A percentile compares a stretch with the other conserved stretches of the same genome.
phyloP scores from a whole-genome alignment of 225 moss, liverwort and hornwort genomes.

The Thuidium tamariscinum region DNA sequence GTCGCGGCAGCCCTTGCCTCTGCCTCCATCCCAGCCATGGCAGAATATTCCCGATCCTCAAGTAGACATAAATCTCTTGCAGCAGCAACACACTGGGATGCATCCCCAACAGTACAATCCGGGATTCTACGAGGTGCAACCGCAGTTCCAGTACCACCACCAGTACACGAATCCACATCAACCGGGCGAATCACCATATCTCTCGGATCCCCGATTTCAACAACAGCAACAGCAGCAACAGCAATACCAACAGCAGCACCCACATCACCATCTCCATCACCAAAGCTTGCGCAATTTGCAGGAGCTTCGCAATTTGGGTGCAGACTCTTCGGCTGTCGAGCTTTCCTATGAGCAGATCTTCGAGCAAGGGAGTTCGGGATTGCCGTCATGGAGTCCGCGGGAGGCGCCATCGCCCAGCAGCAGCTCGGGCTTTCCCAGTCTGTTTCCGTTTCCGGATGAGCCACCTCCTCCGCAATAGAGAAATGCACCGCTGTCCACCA shows the following conservation, averaged over 20 bases:
- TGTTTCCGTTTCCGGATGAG: slow-evolving; percentile 11
- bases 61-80: not conserved
- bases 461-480: not conserved
- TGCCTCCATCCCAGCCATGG: slow-evolving; percentile 8
- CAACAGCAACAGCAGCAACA: not conserved
- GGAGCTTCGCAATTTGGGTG: not conserved
- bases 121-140: not conserved
- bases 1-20: not conserved
- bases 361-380: slow-evolving; percentile 1
- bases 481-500: not conserved
- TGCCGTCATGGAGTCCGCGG: slow-evolving; percentile 8
- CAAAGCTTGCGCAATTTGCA: not conserved
- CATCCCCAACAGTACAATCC: not conserved
- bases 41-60: not conserved
- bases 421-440: not conserved
- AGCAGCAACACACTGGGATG: not conserved
- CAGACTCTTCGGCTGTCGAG: not conserved
- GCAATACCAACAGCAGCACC: not conserved
- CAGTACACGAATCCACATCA: not conserved
- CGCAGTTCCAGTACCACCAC: slow-evolving; percentile 4
- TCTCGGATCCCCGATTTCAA: not conserved
- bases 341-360: slow-evolving; percentile 50
- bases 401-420: slow-evolving; percentile 4
- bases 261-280: not conserved
- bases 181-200: not conserved